Conservation (phyloP, 106 monocot genomes). For the Triglochin maritima region DNA sequence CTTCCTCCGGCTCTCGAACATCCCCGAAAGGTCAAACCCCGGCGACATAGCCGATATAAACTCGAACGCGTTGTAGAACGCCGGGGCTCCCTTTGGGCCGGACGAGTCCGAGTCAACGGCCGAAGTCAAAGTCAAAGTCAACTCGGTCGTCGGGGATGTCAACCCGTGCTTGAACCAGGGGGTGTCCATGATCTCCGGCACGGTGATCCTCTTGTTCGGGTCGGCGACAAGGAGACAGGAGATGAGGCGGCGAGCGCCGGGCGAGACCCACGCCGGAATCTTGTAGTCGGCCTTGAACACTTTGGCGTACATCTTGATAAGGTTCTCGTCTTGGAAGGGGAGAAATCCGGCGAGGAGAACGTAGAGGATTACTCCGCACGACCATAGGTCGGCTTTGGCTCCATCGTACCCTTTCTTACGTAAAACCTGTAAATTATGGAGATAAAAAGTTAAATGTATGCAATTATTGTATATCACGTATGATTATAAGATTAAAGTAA, state of each 20-base stretch:
- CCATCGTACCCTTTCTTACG: slow-evolving; percentile 31
- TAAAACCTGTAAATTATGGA: no score
- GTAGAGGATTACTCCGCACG: slow-evolving; percentile 25
- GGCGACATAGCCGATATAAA: slow-evolving; percentile 38
- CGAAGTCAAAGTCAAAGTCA: background rate
- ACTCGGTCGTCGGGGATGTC: background rate
- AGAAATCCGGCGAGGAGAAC: slow-evolving; percentile 25
- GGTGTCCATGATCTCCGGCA: slow-evolving; percentile 12
- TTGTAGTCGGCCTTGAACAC: slow-evolving; percentile 36
- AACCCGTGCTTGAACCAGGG: slow-evolving; percentile 28
- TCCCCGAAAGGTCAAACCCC: slow-evolving; percentile 40
- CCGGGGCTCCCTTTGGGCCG: slow-evolving; percentile 6
- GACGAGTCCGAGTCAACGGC: background rate
- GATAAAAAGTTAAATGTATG: no score
- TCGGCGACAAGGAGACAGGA: slow-evolving; percentile 42
- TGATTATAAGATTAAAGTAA: no score
- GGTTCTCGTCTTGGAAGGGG: slow-evolving; percentile 33
- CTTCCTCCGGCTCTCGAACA: slow-evolving; percentile 27
- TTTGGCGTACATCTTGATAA: slow-evolving; percentile 37
- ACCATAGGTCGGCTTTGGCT: slow-evolving; percentile 26
- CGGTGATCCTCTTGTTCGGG: slow-evolving; percentile 29
- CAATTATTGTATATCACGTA: no score
- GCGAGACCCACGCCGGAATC: slow-evolving; percentile 37
- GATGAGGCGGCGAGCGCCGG: slow-evolving; percentile 26
- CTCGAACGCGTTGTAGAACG: slow-evolving; percentile 46